Conservation (phyloP, 768 basidiomycete genomes). For the Candolleomyces efflorescens region DNA sequence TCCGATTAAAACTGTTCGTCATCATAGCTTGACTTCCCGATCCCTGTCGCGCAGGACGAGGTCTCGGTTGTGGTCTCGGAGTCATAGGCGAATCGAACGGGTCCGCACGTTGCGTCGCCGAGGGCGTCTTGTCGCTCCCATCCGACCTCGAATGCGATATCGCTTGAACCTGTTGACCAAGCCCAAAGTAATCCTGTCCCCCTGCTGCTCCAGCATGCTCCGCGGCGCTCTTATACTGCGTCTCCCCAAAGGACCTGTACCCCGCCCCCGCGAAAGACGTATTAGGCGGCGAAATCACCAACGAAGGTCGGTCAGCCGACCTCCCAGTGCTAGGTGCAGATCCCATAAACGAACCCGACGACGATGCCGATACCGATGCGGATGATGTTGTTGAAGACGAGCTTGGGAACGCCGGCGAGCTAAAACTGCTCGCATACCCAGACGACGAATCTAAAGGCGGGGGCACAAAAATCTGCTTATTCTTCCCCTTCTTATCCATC, state of each 20-base stretch:
- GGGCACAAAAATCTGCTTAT: neutral
- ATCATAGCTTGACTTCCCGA: neutral
- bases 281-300: slow-evolving; percentile 1
- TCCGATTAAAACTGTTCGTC: neutral
- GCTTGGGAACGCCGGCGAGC: too few species aligned
- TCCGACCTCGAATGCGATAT: neutral
- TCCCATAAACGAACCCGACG: neutral
- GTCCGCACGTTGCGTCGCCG: neutral
- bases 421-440: neutral
- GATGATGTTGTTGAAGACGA: too few species aligned
- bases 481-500: slow-evolving; percentile 7
- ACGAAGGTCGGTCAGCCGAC: neutral
- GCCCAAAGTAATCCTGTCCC: too few species aligned
- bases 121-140: neutral
- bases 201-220: too few species aligned
- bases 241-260: too few species aligned
- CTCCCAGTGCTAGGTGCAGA: too few species aligned
- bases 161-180: neutral
- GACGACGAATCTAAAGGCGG: neutral
- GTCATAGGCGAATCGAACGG: neutral
- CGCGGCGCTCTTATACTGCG: too few species aligned
- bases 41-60: neutral
- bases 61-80: neutral
- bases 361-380: neutral
- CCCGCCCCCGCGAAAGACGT: neutral